Base-by-base conservation (phyloP, 1,284 basidiomycete species). In the Marasmius oreades region DNA sequence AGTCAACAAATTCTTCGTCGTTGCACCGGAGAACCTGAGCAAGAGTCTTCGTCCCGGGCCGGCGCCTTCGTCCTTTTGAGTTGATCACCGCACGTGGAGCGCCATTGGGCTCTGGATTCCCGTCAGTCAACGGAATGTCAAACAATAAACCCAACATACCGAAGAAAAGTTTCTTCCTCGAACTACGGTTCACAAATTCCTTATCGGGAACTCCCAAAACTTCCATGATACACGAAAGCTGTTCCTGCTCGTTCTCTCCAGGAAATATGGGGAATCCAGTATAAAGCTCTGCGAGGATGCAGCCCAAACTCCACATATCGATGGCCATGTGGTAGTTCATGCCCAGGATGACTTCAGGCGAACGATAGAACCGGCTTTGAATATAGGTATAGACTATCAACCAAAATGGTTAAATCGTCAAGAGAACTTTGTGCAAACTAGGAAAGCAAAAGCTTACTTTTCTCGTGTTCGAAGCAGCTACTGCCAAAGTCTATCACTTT, bases 261-360 rank as follows among this genome's bases (percentile, higher is more conserved):
- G 96, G 96, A 75, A 99, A 99, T 66, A 99, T 95, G 0, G 97
- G 97, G 71, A 95, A 98, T 1, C 97, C 97, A n/a, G 97, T 99
- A 73, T 93, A 97, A 44, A 99, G 77, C 73, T 99, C 97, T 20
- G 95, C 96, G 52, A 99, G 78, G 63, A 99, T 99, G 67, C 97
- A 99, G 22, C 96, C 97, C 61, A 99, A 75, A 77, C 92, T 95
- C 95, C 95, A 97, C 91, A 96, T 96, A 69, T 96, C 93, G 65
- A 95, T 94, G 37, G 90, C 93, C 90, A 94, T 94, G 68, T 92
- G 90, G 69, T 95, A 95, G 69, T 93, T 93, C 89, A 93, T 91
- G 58, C 93, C 93, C 45, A 95, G 80, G 59, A 95, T 95, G 59
- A 94, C 92, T 73, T 93, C 94, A 8, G 94, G 95, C n/a, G 92